phyloP scores from a whole-genome alignment of 305 asterid species.

The Solanum hybrid region DNA sequence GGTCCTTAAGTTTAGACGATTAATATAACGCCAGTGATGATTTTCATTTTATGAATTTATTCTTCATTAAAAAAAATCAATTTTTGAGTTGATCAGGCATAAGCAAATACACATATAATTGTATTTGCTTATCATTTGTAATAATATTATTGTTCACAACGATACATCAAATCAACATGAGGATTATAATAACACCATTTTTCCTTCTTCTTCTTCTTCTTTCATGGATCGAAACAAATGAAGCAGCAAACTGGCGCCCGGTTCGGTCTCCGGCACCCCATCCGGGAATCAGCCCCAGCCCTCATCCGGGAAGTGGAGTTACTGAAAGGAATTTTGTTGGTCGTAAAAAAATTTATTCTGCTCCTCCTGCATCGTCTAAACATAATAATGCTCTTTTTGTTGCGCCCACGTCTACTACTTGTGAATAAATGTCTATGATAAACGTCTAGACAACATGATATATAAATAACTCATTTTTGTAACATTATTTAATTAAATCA shows the following conservation, averaged over 20 bases:
- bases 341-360: not conserved
- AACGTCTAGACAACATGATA: not conserved
- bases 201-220: not conserved
- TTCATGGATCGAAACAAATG: not conserved
- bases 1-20: not conserved
- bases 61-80: not conserved
- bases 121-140: not conserved
- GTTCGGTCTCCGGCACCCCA: not conserved
- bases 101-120: not conserved
- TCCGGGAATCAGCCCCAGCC: conserved; percentile 6
- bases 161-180: not conserved
- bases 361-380: not conserved
- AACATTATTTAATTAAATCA: not conserved
- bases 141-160: not conserved
- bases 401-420: not conserved
- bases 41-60: not conserved
- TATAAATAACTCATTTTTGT: not conserved
- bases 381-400: not conserved
- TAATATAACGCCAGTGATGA: not conserved
- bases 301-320: not conserved
- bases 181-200: not conserved
- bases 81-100: not conserved
- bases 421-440: not conserved
- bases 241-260: not conserved
- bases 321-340: conserved; percentile 19